Percentiles rank a stretch among this genome's conserved stretches.
phyloP scores from a whole-genome alignment of 805 yeast genomes.

The Blastobotrys terrestris region DNA sequence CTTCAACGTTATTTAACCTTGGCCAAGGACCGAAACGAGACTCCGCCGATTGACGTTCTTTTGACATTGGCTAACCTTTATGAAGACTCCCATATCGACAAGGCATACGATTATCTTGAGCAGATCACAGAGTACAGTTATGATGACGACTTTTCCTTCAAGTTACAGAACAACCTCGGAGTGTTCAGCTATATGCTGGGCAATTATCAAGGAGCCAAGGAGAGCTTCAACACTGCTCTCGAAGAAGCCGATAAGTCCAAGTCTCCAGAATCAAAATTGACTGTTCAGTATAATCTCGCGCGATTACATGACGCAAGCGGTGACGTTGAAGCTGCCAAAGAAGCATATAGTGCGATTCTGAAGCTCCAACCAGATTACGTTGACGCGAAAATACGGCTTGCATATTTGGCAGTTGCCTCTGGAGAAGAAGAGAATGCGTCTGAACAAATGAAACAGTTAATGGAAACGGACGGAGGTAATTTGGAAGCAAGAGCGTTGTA shows the following conservation, averaged over 20 bases:
- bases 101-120: slow-evolving; percentile 57
- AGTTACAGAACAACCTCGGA: slow-evolving; percentile 75
- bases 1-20: slow-evolving; percentile 67
- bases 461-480: slow-evolving; percentile 51
- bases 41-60: slow-evolving; percentile 55
- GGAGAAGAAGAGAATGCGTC: slow-evolving; percentile 31
- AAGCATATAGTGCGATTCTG: slow-evolving; percentile 51
- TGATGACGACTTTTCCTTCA: slow-evolving; percentile 33
- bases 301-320: slow-evolving; percentile 54
- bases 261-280: slow-evolving; percentile 26
- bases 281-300: slow-evolving; percentile 68
- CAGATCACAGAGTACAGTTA: slow-evolving; percentile 51
- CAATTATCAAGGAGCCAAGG: slow-evolving; percentile 50
- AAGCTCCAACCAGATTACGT: slow-evolving; percentile 60
- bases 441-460: slow-evolving; percentile 45
- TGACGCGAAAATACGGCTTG: slow-evolving; percentile 66
- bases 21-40: slow-evolving; percentile 49
- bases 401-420: slow-evolving; percentile 49
- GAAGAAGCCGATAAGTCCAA: slow-evolving; percentile 9
- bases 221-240: slow-evolving; percentile 12
- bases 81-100: slow-evolving; percentile 58
- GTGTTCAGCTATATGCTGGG: slow-evolving; percentile 68
- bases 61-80: slow-evolving; percentile 62
- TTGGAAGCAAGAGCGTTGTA: slow-evolving; percentile 84
- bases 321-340: slow-evolving; percentile 33